Conservation (phyloP, 1,284 basidiomycete genomes). For the Earliella scabrosa region DNA sequence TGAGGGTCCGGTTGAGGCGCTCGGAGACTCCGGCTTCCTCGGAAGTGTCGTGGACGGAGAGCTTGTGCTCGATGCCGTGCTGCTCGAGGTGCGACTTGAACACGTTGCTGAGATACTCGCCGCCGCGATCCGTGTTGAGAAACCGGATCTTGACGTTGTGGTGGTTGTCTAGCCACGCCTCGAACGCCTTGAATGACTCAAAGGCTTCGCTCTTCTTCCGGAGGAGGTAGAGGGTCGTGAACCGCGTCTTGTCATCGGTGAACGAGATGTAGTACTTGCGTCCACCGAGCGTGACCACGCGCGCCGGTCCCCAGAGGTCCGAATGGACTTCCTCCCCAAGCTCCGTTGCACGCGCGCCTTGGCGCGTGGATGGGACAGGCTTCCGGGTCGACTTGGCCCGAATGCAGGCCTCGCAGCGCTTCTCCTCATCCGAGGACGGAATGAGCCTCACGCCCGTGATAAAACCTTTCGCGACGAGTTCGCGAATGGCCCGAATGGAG, state of each 20-base stretch:
- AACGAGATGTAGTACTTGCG: conserved; percentile 25
- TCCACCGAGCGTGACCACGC: conserved; percentile 16
- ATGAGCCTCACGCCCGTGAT: conserved; percentile 35
- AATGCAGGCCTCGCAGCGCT: conserved; percentile 25
- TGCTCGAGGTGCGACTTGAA: conserved; percentile 20
- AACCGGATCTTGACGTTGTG: not conserved
- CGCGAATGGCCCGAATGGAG: conserved; percentile 25
- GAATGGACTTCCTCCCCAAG: conserved; percentile 30
- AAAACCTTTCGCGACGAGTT: conserved; percentile 30
- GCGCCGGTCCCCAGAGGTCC: conserved; percentile 32
- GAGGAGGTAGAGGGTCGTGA: conserved; percentile 14
- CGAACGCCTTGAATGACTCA: conserved; percentile 18
- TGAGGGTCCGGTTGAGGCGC: conserved; percentile 30
- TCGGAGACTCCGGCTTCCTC: conserved; percentile 27
- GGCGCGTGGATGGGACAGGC: conserved; percentile 21
- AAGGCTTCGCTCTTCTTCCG: conserved; percentile 26
- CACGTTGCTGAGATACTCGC: conserved; percentile 6
- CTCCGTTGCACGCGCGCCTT: conserved; percentile 5
- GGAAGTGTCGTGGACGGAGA: not conserved
- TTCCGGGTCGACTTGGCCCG: conserved; percentile 28
- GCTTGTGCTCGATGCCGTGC: conserved; percentile 40
- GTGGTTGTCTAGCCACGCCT: conserved; percentile 22
- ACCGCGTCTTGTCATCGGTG: conserved; percentile 28
- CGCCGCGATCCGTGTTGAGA: conserved; percentile 4
- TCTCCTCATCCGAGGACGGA: not conserved